These are phyloP conservation scores for Colletotrichum falcatum DNA, from an alignment of 2,329 filamentous ascomycete species.

Conservation along the genomic window DNA sequence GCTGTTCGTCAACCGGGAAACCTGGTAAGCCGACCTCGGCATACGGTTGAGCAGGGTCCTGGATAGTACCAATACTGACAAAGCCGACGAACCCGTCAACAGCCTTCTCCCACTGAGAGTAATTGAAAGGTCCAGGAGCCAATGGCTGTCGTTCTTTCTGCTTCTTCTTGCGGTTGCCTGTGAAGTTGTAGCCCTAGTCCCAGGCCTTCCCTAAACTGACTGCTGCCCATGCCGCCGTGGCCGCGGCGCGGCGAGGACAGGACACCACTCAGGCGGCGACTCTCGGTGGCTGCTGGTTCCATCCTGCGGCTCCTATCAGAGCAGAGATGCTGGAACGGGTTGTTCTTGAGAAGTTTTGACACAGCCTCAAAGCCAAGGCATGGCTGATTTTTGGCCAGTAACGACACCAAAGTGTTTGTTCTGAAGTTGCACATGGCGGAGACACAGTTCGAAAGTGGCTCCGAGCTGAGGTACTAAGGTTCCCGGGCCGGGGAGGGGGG, in stretches of 20 bases:
- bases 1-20: no score
- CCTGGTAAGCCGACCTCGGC: no score
- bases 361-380: background rate
- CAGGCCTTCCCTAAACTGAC: background rate
- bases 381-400: background rate
- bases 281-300: background rate
- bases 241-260: background rate
- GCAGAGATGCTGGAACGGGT: background rate
- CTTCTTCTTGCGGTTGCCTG: background rate
- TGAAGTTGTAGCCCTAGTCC: background rate
- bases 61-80: background rate
- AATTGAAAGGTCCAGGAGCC: background rate
- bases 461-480: slow-evolving; percentile 30
- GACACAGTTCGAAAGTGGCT: slow-evolving; percentile 42
- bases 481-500: no score
- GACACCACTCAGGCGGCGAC: background rate
- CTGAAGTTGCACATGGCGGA: background rate
- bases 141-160: background rate
- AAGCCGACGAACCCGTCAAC: background rate
- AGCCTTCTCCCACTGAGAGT: background rate
- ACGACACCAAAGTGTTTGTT: background rate
- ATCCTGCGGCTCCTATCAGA: background rate
- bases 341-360: background rate
- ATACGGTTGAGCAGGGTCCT: no score
- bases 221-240: background rate